Conservation (phyloP, 768 basidiomycete genomes). For the Pleurotus salmoneostramineus region DNA sequence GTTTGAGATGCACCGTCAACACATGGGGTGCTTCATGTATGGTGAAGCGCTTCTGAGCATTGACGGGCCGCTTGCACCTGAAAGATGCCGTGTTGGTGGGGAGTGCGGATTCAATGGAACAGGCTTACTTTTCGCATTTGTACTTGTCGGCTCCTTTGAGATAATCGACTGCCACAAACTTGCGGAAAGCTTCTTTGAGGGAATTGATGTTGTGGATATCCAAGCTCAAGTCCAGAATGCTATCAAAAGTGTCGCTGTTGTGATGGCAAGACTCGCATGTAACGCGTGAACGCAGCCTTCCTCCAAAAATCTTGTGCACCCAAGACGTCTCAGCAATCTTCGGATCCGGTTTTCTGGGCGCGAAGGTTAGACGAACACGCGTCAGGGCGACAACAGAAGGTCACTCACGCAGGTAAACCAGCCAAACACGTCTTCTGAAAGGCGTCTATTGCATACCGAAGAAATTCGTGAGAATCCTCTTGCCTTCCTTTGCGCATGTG, state of each 20-base stretch:
- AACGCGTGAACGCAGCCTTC: constrained; percentile 86
- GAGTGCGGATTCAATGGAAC: constrained; percentile 10
- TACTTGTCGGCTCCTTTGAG: constrained; percentile 94
- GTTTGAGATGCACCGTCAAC: constrained; percentile 91
- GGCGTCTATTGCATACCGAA: constrained; percentile 90
- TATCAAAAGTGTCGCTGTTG: constrained; percentile 95
- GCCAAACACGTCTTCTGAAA: constrained; percentile 82
- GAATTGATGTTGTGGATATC: constrained; percentile 69
- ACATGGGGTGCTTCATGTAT: constrained; percentile 85
- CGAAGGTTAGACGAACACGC: not conserved
- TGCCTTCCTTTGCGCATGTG: constrained; percentile 89
- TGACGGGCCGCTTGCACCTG: constrained; percentile 90
- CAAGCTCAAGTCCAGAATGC: constrained; percentile 88
- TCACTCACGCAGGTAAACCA: constrained; percentile 64
- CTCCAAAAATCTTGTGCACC: constrained; percentile 94
- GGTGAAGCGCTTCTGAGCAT: constrained; percentile 87
- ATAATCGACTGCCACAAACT: constrained; percentile 78
- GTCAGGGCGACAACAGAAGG: not conserved
- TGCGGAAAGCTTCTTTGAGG: constrained; percentile 70
- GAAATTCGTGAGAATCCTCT: constrained; percentile 97
- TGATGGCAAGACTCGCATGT: constrained; percentile 76
- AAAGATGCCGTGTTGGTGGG: not conserved
- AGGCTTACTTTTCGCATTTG: constrained; percentile 91
- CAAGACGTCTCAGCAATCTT: constrained; percentile 83
- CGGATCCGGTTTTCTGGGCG: constrained; percentile 59